Evolutionary conservation across 805 yeast species (phyloP).

Genomic region (Kodamaea jinghongensis): DNA sequence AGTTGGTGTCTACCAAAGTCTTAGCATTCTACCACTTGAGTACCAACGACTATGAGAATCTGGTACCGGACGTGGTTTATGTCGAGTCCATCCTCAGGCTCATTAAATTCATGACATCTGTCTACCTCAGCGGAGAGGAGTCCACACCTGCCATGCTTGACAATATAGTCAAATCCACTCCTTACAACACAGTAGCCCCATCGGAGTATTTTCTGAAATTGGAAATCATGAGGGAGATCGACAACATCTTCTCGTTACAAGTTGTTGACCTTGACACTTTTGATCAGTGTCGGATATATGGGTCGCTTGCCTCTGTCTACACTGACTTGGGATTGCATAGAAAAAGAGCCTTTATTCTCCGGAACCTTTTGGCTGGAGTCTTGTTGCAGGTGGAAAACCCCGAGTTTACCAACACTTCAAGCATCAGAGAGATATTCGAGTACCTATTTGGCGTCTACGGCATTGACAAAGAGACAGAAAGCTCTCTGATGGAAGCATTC

Average conservation of each 20-base stretch:
- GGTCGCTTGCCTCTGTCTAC: conserved; percentile 64
- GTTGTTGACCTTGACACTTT: conserved; percentile 32
- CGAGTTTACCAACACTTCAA: conserved; percentile 9
- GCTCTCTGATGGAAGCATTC: conserved; percentile 17
- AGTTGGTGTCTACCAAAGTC: conserved; percentile 26
- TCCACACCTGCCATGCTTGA: conserved; percentile 42
- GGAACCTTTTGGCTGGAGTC: conserved; percentile 58
- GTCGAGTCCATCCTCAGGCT: conserved; percentile 69
- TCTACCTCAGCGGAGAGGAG: conserved; percentile 43
- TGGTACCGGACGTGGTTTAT: conserved; percentile 77
- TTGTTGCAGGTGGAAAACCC: conserved; percentile 35
- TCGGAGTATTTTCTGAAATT: conserved; percentile 21
- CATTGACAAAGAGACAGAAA: conserved; percentile 39
- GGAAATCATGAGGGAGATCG: conserved; percentile 43
- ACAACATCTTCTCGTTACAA: conserved; percentile 35
- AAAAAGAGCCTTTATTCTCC: conserved; percentile 66
- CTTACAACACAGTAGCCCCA: conserved; percentile 13
- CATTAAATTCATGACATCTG: conserved; percentile 55
- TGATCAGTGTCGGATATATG: conserved; percentile 61
- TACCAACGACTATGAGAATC: conserved; percentile 60
- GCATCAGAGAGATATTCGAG: conserved; percentile 44
- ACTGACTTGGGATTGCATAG: conserved; percentile 58
- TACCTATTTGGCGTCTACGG: conserved; percentile 54
- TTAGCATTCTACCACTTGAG: conserved; percentile 41
- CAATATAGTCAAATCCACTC: conserved; percentile 42